A percentile compares a stretch with the other conserved stretches of the same genome.
phyloP scores from a whole-genome alignment of 352 stramenopile genomes.

The Phytophthora multivora region DNA sequence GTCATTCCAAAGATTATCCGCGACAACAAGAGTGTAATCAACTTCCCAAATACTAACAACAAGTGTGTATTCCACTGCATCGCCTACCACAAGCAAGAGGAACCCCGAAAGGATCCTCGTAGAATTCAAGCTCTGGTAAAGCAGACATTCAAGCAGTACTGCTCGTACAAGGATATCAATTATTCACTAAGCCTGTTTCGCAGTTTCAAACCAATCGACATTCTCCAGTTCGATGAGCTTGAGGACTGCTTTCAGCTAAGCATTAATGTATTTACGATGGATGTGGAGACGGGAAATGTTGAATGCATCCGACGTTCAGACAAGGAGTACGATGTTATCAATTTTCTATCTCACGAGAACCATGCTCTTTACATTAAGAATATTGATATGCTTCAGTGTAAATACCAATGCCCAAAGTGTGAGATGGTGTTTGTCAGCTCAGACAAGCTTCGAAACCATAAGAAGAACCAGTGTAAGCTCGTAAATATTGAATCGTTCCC shows the following conservation, averaged over 20 bases:
- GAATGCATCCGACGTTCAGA: constrained; percentile 1
- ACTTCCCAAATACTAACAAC: constrained; percentile 33
- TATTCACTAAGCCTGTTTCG: constrained; percentile 1
- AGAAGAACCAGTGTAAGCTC: constrained; percentile 30
- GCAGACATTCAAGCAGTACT: constrained; percentile 7
- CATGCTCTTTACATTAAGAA: constrained; percentile 36
- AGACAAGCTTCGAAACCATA: constrained; percentile 26
- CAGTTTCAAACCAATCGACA: constrained; percentile 6
- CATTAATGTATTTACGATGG: constrained; percentile 2
- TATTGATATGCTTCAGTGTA: constrained; percentile 9
- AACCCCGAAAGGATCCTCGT: constrained; percentile 4
- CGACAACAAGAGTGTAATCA: constrained; percentile 26
- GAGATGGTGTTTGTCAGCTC: constrained; percentile 20
- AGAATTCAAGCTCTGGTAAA: constrained; percentile 9
- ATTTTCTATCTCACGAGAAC: constrained; percentile 3
- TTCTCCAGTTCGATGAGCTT: constrained; percentile 10
- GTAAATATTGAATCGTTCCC: constrained; percentile 15
- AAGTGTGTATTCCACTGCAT: constrained; percentile 9
- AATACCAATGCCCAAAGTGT: constrained; percentile 10
- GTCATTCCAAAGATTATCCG: constrained; percentile 4
- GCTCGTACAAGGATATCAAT: not conserved
- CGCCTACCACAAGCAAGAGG: not conserved
- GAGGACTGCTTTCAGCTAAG: constrained; percentile 5
- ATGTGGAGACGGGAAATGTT: not conserved
- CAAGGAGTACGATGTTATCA: constrained; percentile 1